phyloP scores from a whole-genome alignment of 176 grass and related monocot genomes.

The Saccharum officinarum region DNA sequence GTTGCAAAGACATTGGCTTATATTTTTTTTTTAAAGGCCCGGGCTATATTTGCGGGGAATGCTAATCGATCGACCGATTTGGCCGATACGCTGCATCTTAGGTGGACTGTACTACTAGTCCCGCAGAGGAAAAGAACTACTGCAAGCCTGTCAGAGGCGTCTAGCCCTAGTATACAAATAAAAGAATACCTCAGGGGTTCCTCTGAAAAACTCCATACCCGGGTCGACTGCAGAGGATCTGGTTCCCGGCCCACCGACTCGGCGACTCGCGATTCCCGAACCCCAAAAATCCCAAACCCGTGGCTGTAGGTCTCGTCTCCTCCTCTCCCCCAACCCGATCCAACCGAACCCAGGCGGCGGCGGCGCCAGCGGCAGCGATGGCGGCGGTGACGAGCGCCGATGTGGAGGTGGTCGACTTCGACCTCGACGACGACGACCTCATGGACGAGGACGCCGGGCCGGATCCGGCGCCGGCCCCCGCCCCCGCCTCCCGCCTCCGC shows the following conservation, averaged over 20 bases:
- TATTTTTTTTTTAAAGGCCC: too few relatives aligned
- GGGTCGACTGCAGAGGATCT: too few relatives aligned
- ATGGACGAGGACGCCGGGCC: slow-evolving; percentile 75
- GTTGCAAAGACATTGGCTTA: too few relatives aligned
- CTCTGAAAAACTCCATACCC: too few relatives aligned
- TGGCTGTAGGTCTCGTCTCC: neutral
- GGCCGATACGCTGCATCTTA: too few relatives aligned
- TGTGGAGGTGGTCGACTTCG: slow-evolving; percentile 85
- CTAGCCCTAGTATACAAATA: too few relatives aligned
- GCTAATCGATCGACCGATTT: too few relatives aligned
- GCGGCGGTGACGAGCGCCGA: slow-evolving; percentile 57
- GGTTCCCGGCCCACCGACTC: neutral
- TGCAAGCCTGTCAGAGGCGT: too few relatives aligned
- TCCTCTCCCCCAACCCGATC: neutral
- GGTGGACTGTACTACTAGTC: too few relatives aligned
- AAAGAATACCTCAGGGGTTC: too few relatives aligned
- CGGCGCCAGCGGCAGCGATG: slow-evolving; percentile 25
- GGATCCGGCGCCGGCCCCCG: slow-evolving; percentile 43
- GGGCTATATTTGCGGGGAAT: too few relatives aligned
- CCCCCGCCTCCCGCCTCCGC: slow-evolving; percentile 52
- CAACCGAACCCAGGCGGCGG: neutral
- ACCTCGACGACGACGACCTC: slow-evolving; percentile 89
- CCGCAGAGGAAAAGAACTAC: too few relatives aligned
- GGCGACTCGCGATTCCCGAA: neutral
- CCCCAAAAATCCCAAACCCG: slow-evolving; percentile 23